Base-by-base conservation (phyloP, 148 eudicot species). In the Simmondsia chinensis region DNA sequence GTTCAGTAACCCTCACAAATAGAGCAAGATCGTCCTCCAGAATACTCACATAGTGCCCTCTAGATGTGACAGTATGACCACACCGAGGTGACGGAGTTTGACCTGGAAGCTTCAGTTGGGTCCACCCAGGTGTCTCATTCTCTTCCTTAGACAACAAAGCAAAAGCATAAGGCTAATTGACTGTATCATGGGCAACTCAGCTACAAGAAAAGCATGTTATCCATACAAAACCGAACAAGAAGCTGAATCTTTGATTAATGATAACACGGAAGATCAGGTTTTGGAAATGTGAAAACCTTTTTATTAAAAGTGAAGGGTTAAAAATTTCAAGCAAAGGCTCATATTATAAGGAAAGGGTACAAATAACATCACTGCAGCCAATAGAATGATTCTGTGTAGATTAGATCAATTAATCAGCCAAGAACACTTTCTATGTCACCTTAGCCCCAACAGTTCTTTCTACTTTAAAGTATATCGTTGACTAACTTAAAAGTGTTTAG, bases 91-190 rank as follows among this genome's bases (percentile, higher is more conserved):
- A 66, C 53, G 99, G 96, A 52, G 94, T 71, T 72, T 86, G 99
- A 54, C 99, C 99, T 20, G 99, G 99, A 75, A 93, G 94, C 91
- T 93, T 93, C 61, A 93, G 46, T 50, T 86, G 89, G 40, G 99
- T 83, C 99, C 99, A 93, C 51, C 94, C 99, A 46, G 99, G 96
- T 56, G 77, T 52, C 75, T 86, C 99, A 64, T 72, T 93, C 69
- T 93, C 99, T 93, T 69, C 86, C 86, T 85, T 86, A 63, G 83
- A 72, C 71, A 81, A 64, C 32, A 65, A 69, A 63, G 33, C 50
- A 38, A 43, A 25, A 49, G 24, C 28, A 10, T 6, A 60, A 43
- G 30, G 29, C 39, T 20, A 34, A 48, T 6, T 22, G 13, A 23
- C 22, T 33, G 36, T 20, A 39, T 12, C 48, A 41, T n/a, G n/a